Percentiles rank a stretch among this genome's conserved stretches.
These are phyloP conservation scores for Saksenaea oblongispora DNA, from an alignment of 371 early-diverging fungal species.

Conservation along the genomic window DNA sequence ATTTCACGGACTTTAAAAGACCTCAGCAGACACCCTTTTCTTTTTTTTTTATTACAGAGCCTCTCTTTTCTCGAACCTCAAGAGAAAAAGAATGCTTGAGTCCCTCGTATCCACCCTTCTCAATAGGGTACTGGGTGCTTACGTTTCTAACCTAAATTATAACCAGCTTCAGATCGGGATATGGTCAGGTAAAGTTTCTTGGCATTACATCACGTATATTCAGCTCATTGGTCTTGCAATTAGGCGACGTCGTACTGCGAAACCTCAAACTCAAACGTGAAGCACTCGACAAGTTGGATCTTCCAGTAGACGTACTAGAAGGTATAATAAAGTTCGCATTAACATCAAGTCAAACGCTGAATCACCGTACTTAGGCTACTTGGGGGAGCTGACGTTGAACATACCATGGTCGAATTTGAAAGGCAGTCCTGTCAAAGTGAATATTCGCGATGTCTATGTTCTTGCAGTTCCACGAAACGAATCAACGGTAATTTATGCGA, in stretches of 20 bases:
- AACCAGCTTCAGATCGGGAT: slow-evolving; percentile 95
- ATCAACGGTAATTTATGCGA: slow-evolving; percentile 18
- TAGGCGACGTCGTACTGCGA: slow-evolving; percentile 94
- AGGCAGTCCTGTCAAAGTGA: slow-evolving; percentile 79
- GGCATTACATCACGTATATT: not conserved
- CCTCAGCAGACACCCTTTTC: not conserved
- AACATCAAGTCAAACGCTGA: not conserved
- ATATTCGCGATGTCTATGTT: slow-evolving; percentile 75
- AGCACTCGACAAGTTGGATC: slow-evolving; percentile 90
- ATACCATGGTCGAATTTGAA: slow-evolving; percentile 92
- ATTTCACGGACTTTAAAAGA: not conserved
- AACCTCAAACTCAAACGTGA: slow-evolving; percentile 88
- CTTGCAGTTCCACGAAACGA: slow-evolving; percentile 75
- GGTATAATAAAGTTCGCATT: slow-evolving; percentile 54
- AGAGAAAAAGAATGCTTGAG: slow-evolving; percentile 76
- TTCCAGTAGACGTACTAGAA: slow-evolving; percentile 93
- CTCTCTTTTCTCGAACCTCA: not conserved
- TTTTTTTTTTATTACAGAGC: not conserved
- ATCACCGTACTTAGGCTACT: slow-evolving; percentile 14
- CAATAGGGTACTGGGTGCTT: slow-evolving; percentile 93
- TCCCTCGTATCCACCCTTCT: slow-evolving; percentile 85
- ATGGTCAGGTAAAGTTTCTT: slow-evolving; percentile 81
- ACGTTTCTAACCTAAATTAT: slow-evolving; percentile 94
- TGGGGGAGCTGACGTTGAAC: slow-evolving; percentile 77
- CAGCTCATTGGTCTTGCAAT: not conserved